Percentiles rank a stretch among this genome's conserved stretches.
Conservation (phyloP, 108 stramenopile genomes). For the Mediolabrus comicus region DNA sequence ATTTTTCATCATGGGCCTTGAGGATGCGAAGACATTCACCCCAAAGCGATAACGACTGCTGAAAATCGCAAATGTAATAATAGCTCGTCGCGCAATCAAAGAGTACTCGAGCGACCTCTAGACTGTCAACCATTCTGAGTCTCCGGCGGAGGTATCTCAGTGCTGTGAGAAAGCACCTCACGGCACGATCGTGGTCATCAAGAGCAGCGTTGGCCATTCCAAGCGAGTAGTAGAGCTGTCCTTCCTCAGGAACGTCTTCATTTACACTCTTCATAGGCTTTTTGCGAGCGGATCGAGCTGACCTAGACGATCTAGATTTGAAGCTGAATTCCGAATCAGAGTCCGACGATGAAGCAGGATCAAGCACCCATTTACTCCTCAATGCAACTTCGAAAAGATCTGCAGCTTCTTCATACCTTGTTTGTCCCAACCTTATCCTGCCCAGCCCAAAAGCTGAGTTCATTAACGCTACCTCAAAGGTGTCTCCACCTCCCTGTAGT, state of each 20-base stretch:
- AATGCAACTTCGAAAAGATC: conserved; percentile 36
- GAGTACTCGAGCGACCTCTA: conserved; percentile 35
- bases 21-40: conserved; percentile 37
- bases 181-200: conserved; percentile 48
- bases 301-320: conserved; percentile 3
- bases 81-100: conserved; percentile 51
- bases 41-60: conserved; percentile 38
- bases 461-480: conserved; percentile 29
- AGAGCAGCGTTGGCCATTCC: conserved; percentile 39
- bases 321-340: conserved; percentile 39
- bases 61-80: conserved; percentile 46
- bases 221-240: conserved; percentile 41
- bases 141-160: conserved; percentile 35
- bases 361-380: conserved; percentile 35
- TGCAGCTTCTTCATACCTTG: conserved; percentile 30
- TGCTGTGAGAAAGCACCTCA: conserved; percentile 46
- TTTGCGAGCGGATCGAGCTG: conserved; percentile 9
- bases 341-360: conserved; percentile 43
- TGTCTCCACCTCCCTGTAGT: conserved; percentile 12
- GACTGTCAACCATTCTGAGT: conserved; percentile 31
- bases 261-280: conserved; percentile 1
- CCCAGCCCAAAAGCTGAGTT: conserved; percentile 28
- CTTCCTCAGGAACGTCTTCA: conserved; percentile 41
- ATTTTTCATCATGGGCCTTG: conserved; percentile 1
- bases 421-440: conserved; percentile 12